These are phyloP conservation scores for Leccinum boreale DNA, from an alignment of 768 basidiomycete genomes.

Conservation along the genomic window DNA sequence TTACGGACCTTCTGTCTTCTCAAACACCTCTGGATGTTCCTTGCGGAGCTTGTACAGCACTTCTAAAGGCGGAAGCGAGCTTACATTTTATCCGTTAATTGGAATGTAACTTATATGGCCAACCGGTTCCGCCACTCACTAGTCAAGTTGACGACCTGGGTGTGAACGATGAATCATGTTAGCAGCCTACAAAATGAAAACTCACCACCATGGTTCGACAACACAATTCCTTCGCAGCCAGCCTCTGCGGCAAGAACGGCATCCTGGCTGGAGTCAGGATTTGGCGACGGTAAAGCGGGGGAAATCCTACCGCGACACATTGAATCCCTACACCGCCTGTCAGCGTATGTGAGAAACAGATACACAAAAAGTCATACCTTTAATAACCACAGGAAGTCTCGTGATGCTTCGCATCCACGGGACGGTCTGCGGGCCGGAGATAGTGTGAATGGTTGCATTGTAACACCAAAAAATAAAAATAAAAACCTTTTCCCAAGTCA, in stretches of 20 bases:
- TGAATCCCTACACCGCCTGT: constrained; percentile 53
- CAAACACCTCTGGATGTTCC: constrained; percentile 72
- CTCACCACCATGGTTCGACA: constrained; percentile 89
- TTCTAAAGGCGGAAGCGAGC: constrained; percentile 75
- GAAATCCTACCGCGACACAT: constrained; percentile 54
- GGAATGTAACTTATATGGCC: background rate
- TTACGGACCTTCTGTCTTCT: constrained; percentile 60
- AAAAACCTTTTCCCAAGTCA: constrained; percentile 70
- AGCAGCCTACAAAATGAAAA: background rate
- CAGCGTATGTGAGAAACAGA: background rate
- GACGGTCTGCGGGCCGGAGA: constrained; percentile 49
- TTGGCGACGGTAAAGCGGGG: background rate
- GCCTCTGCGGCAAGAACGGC: constrained; percentile 80
- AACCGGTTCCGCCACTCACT: constrained; percentile 40
- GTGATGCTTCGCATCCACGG: constrained; percentile 74
- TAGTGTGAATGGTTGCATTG: background rate
- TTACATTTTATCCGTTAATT: constrained; percentile 28
- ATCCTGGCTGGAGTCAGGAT: constrained; percentile 49
- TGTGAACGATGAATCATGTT: constrained; percentile 1
- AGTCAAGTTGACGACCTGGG: constrained; percentile 73
- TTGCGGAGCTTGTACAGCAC: constrained; percentile 70
- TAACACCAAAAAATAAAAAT: constrained; percentile 3
- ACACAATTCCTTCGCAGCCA: constrained; percentile 82
- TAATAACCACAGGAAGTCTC: constrained; percentile 68
- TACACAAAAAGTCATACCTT: constrained; percentile 42